These are phyloP conservation scores for Yarrowia sp. DNA, from an alignment of 805 yeast species.

Conservation along the genomic window DNA sequence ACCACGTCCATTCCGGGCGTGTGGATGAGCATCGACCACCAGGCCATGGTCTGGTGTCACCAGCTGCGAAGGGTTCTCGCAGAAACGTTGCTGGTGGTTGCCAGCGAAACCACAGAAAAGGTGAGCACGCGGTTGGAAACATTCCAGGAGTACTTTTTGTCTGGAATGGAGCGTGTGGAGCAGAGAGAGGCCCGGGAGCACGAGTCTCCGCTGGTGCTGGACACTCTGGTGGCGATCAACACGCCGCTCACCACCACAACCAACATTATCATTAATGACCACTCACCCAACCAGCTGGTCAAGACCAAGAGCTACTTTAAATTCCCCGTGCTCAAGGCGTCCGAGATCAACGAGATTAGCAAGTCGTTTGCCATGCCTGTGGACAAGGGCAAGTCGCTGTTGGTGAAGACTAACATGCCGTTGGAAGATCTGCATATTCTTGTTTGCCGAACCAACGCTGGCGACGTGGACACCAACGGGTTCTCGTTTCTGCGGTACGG, in stretches of 20 bases:
- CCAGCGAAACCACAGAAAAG: conserved; percentile 35
- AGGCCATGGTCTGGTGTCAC: conserved; percentile 93
- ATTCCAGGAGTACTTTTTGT: conserved; percentile 45
- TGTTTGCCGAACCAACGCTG: not conserved
- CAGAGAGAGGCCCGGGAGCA: not conserved
- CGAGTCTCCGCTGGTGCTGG: not conserved
- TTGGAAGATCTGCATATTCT: not conserved
- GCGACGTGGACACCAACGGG: not conserved
- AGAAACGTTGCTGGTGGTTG: conserved; percentile 53
- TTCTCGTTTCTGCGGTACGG: not conserved
- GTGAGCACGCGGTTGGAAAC: conserved; percentile 46
- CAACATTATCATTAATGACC: conserved; percentile 17
- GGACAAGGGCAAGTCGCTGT: not conserved
- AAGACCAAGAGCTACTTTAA: conserved; percentile 14
- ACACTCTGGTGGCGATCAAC: not conserved
- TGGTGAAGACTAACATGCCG: conserved; percentile 9
- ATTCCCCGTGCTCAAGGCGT: conserved; percentile 9
- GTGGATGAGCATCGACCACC: conserved; percentile 90
- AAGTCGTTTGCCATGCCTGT: conserved; percentile 12
- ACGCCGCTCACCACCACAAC: not conserved
- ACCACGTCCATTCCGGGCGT: conserved; percentile 82
- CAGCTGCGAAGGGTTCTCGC: conserved; percentile 67
- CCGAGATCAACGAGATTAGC: conserved; percentile 9
- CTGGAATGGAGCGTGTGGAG: conserved; percentile 33
- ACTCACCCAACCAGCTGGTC: conserved; percentile 23